These are phyloP conservation scores for Hyphodiscus sp. DNA, from an alignment of 2,329 filamentous ascomycete genomes.

Conservation along the genomic window DNA sequence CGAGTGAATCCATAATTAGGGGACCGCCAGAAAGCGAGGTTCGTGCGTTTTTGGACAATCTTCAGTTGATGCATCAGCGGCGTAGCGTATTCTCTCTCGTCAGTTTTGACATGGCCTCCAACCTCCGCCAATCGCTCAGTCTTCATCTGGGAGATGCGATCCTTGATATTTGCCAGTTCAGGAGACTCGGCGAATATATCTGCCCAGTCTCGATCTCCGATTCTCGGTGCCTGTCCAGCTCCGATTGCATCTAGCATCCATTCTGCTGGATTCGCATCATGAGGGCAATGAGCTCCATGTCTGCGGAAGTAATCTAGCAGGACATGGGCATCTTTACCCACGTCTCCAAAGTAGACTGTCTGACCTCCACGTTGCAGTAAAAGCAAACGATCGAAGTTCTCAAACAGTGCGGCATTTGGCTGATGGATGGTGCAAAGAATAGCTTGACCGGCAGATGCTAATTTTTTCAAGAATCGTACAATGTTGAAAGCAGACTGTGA, in stretches of 20 bases:
- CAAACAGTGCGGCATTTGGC: constrained; percentile 60
- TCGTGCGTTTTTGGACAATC: constrained; percentile 65
- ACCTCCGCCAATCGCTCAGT: constrained; percentile 41
- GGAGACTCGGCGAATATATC: constrained; percentile 54
- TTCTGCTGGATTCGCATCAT: constrained; percentile 50
- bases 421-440: constrained; percentile 73
- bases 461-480: constrained; percentile 61
- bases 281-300: constrained; percentile 45
- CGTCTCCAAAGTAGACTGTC: constrained; percentile 67
- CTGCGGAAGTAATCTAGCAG: constrained; percentile 42
- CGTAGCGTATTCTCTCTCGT: constrained; percentile 74
- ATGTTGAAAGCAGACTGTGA: constrained; percentile 64
- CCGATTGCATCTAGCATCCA: constrained; percentile 60
- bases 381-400: constrained; percentile 69
- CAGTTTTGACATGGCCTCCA: constrained; percentile 28
- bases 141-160: constrained; percentile 50
- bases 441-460: constrained; percentile 59
- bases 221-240: constrained; percentile 53
- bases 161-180: constrained; percentile 49
- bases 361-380: constrained; percentile 60
- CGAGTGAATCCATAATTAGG: constrained; percentile 87
- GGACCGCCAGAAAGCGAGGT: constrained; percentile 75
- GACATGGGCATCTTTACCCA: constrained; percentile 54
- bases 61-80: constrained; percentile 73
- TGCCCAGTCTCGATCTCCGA: constrained; percentile 58